These are phyloP conservation scores for Haplosporangium gracile DNA, from an alignment of 192 early-diverging fungal species.

Conservation along the genomic window DNA sequence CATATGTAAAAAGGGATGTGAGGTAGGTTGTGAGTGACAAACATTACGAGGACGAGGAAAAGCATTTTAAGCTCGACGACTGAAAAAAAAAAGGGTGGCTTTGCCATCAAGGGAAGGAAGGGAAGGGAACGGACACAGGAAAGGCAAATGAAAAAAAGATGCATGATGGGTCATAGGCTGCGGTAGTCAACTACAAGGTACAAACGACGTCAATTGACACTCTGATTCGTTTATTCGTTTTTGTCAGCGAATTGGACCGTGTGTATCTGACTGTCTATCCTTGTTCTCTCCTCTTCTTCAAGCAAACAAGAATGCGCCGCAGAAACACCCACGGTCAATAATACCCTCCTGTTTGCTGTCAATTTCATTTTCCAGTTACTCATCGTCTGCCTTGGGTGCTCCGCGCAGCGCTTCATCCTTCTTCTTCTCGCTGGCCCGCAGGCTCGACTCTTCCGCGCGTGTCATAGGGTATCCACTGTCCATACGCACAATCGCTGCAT, in stretches of 20 bases:
- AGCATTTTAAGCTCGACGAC: too few relatives aligned
- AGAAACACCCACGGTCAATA: background rate
- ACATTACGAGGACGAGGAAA: background rate
- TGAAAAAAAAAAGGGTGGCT: background rate
- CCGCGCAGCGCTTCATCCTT: constrained; percentile 48
- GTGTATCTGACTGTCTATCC: background rate
- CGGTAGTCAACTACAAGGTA: background rate
- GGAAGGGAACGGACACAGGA: too few relatives aligned
- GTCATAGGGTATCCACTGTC: constrained; percentile 44
- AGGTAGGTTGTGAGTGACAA: too few relatives aligned
- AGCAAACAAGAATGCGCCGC: background rate
- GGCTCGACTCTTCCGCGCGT: constrained; percentile 36
- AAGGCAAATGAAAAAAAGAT: background rate
- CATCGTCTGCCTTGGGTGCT: constrained; percentile 9
- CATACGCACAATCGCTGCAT: constrained; percentile 39
- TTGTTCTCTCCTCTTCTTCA: background rate
- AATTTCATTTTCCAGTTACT: background rate
- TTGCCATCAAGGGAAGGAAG: background rate
- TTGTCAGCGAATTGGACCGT: too few relatives aligned
- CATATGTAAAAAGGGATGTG: too few relatives aligned
- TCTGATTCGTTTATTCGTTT: too few relatives aligned
- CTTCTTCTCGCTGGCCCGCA: constrained; percentile 19
- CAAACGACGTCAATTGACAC: too few relatives aligned
- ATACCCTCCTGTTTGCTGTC: background rate
- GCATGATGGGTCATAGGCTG: background rate